These are phyloP conservation scores for Nannizziopsis arthrosporioides DNA, from an alignment of 2,329 filamentous ascomycete species.

Conservation along the genomic window DNA sequence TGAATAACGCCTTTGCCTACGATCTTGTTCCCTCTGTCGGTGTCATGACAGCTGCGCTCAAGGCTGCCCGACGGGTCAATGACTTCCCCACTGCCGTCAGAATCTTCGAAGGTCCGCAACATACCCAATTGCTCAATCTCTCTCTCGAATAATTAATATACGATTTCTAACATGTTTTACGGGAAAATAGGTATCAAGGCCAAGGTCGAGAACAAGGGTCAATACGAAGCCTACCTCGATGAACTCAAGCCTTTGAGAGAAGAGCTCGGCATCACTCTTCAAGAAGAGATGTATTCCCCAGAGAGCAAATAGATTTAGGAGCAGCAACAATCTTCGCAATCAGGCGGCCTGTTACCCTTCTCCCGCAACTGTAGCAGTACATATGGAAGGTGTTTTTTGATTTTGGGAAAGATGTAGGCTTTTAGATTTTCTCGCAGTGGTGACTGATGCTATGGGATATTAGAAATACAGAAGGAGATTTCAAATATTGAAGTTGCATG, in stretches of 20 bases:
- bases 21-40: slow-evolving; percentile 93
- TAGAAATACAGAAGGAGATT: slow-evolving; percentile 1
- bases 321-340: neutral
- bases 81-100: slow-evolving; percentile 97
- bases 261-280: slow-evolving; percentile 82
- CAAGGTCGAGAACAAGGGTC: slow-evolving; percentile 96
- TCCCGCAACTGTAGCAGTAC: slow-evolving; percentile 7
- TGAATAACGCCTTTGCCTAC: slow-evolving; percentile 99
- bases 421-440: neutral
- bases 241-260: slow-evolving; percentile 86
- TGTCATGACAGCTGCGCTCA: slow-evolving; percentile 82
- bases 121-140: neutral
- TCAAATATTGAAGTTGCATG: too few species aligned
- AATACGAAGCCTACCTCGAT: slow-evolving; percentile 91
- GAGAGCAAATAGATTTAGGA: slow-evolving; percentile 26
- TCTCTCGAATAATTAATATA: neutral
- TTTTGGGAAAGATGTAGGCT: neutral
- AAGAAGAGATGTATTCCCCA: slow-evolving; percentile 81
- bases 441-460: slow-evolving; percentile 3
- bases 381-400: slow-evolving; percentile 7
- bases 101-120: slow-evolving; percentile 85
- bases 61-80: slow-evolving; percentile 89
- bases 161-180: neutral
- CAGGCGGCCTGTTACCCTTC: neutral
- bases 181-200: slow-evolving; percentile 73